Percentiles rank a stretch among this genome's conserved stretches.
Conservation (phyloP, 2,329 filamentous ascomycete species). For the Scedosporium aurantiacum region DNA sequence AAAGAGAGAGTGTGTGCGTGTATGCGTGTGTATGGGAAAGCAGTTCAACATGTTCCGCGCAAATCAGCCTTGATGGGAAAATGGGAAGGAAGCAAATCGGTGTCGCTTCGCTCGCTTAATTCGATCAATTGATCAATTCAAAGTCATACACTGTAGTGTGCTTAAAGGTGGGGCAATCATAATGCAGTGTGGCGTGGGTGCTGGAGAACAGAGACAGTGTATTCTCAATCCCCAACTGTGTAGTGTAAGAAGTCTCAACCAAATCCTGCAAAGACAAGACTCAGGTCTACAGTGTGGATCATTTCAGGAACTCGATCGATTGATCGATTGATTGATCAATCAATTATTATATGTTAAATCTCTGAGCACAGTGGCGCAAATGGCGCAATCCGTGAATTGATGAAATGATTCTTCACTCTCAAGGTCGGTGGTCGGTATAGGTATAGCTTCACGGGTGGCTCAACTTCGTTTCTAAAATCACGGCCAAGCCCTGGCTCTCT, state of each 20-base stretch:
- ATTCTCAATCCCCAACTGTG: background rate
- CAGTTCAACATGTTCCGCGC: too few relatives aligned
- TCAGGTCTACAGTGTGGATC: background rate
- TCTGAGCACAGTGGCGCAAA: background rate
- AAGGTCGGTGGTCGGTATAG: too few relatives aligned
- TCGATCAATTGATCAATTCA: background rate
- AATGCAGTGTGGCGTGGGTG: too few relatives aligned
- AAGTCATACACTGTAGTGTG: too few relatives aligned
- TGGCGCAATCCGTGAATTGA: background rate
- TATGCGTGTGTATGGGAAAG: too few relatives aligned
- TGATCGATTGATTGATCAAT: too few relatives aligned
- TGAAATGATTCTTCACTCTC: too few relatives aligned
- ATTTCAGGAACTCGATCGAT: background rate
- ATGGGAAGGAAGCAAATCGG: background rate
- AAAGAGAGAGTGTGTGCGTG: too few relatives aligned
- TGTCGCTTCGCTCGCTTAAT: background rate
- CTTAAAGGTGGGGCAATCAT: background rate
- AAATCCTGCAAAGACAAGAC: background rate
- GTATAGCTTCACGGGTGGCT: too few relatives aligned
- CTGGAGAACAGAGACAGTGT: background rate
- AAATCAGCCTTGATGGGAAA: background rate
- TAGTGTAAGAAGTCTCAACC: background rate
- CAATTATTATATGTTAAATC: background rate
- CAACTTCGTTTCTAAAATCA: too few relatives aligned
- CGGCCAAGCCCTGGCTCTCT: constrained; percentile 15